phyloP scores from a whole-genome alignment of 2,329 filamentous ascomycete genomes.

The Ophiobolus disseminans region DNA sequence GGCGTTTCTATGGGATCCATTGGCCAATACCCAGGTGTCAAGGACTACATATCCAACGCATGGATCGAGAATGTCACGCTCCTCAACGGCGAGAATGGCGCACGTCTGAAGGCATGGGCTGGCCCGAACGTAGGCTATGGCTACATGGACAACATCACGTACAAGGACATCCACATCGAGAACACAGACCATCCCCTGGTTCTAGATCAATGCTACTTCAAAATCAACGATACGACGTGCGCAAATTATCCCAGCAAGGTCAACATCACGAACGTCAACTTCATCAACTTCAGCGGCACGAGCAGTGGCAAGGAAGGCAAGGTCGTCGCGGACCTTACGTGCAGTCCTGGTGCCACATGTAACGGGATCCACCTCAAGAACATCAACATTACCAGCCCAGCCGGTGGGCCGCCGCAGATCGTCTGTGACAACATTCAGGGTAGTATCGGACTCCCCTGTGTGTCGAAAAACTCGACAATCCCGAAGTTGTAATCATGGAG shows the following conservation, averaged over 20 bases:
- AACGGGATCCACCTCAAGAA: conserved; percentile 62
- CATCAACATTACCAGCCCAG: conserved; percentile 63
- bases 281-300: conserved; percentile 65
- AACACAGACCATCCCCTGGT: conserved; percentile 66
- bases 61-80: conserved; percentile 67
- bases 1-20: conserved; percentile 44
- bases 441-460: conserved; percentile 51
- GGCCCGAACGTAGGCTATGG: conserved; percentile 65
- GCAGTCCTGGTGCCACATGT: conserved; percentile 65
- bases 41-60: conserved; percentile 50
- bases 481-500: no score
- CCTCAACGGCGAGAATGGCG: conserved; percentile 61
- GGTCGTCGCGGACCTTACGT: conserved; percentile 63
- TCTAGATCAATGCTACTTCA: conserved; percentile 69
- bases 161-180: conserved; percentile 66
- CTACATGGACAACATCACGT: conserved; percentile 68
- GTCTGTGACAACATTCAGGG: conserved; percentile 59
- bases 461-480: conserved; percentile 25
- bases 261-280: conserved; percentile 65
- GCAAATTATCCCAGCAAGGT: conserved; percentile 62
- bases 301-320: conserved; percentile 64
- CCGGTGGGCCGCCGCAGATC: conserved; percentile 49
- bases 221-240: conserved; percentile 61
- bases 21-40: conserved; percentile 40
- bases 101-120: conserved; percentile 68